Base-by-base conservation (phyloP, 163 green algal genomes). In the Scenedesmus sp. region DNA sequence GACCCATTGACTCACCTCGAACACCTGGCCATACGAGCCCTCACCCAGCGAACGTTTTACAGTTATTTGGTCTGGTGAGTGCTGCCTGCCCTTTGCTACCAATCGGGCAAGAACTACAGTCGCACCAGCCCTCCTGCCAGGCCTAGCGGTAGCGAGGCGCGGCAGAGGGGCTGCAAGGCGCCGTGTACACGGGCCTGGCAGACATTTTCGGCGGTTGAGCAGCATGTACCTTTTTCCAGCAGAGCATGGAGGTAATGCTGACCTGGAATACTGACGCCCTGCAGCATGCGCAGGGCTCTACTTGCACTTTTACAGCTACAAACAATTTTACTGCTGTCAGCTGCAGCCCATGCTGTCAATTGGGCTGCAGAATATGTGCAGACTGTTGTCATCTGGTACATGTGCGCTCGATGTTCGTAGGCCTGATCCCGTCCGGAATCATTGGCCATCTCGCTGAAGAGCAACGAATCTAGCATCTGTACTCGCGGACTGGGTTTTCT, bases 21-120 rank as follows among this genome's bases (percentile, higher is more conserved):
- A 98, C 16, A 97, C 96, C 91, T 97, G 92, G 23, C 96, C 96
- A 90, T 97, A 98, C 6, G 89, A 95, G 56, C 96, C 96, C 85
- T 98, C 93, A 15, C 96, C 96, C 70, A 97, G 91, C 10, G 92
- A 94, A 12, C 92, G 90, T 79, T 96, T 94, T 0, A 97, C 26
- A 94, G 57, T 60, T 57, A 94, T 87, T 73, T 91, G 79, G 84
- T 92, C 67, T 59, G 93, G 7, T 56, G 83, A 74, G 20, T 79
- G 70, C 70, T 79, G 23, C 46, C 77, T 62, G 52, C 46, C 52
- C 77, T 59, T 84, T 34, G 77, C 77, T 62, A 57, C 52, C 46
- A 84, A 84, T 8, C 77, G 52, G 59, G 70, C 70, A 79, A 52
- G 4, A 8, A 79, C 13, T 79, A 52, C 70, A 79, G 70, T 79